phyloP scores from a whole-genome alignment of 805 yeast genomes.

The Cyberlindnera amylophila region DNA sequence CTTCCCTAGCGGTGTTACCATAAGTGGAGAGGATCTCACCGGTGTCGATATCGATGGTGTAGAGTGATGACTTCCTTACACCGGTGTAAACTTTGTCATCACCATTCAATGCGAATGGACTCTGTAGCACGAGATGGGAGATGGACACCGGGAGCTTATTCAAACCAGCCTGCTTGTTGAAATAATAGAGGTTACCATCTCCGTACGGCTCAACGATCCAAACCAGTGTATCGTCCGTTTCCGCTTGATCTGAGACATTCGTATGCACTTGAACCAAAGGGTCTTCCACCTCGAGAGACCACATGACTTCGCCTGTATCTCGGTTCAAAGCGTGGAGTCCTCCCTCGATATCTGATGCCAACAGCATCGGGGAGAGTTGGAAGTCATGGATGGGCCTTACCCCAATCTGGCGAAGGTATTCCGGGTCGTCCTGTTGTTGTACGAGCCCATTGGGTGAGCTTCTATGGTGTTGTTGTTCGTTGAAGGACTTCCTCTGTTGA shows the following conservation, averaged over 20 bases:
- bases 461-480: constrained; percentile 1
- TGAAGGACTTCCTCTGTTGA: no score
- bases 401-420: constrained; percentile 7
- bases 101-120: constrained; percentile 74
- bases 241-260: constrained; percentile 14
- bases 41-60: constrained; percentile 64
- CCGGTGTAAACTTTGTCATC: constrained; percentile 89
- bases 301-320: constrained; percentile 64
- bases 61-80: constrained; percentile 67
- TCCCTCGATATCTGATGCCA: constrained; percentile 84
- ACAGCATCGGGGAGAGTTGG: constrained; percentile 63
- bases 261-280: constrained; percentile 50
- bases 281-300: constrained; percentile 69
- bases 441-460: constrained; percentile 3
- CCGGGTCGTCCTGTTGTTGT: constrained; percentile 5
- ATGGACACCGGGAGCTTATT: constrained; percentile 81
- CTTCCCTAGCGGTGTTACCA: constrained; percentile 38
- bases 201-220: constrained; percentile 92
- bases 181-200: constrained; percentile 80
- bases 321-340: constrained; percentile 78
- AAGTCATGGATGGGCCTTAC: constrained; percentile 54
- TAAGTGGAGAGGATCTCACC: constrained; percentile 72
- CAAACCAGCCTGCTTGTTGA: constrained; percentile 68
- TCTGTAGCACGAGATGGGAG: constrained; percentile 68
- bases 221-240: constrained; percentile 36